Conservation (phyloP, 371 early-diverging fungal genomes). For the Rhizopus stolonifer region DNA sequence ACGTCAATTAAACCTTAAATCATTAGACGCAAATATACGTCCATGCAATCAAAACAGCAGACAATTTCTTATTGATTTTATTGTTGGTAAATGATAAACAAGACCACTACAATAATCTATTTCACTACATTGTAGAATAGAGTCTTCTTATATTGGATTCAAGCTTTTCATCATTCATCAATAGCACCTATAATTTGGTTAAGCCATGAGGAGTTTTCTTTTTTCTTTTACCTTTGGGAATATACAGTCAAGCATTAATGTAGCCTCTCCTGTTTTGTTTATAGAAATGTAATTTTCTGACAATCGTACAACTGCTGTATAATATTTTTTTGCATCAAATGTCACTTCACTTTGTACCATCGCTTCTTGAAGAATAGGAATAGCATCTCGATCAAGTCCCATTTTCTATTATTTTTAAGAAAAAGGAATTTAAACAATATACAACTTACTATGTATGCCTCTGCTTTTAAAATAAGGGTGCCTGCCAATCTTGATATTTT, state of each 20-base stretch:
- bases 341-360: conserved; percentile 5
- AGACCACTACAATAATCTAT: too few species aligned
- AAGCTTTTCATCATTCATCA: conserved; percentile 16
- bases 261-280: conserved; percentile 6
- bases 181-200: conserved; percentile 20
- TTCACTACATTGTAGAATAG: too few species aligned
- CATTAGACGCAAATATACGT: too few species aligned
- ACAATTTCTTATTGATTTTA: too few species aligned
- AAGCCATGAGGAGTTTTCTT: too few species aligned
- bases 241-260: conserved; percentile 11
- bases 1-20: too few species aligned
- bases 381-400: conserved; percentile 13
- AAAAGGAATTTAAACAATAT: neutral
- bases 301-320: conserved; percentile 15
- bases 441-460: conserved; percentile 11
- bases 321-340: conserved; percentile 21
- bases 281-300: conserved; percentile 14
- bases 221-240: conserved; percentile 17
- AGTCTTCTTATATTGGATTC: too few species aligned
- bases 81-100: too few species aligned
- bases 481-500: conserved; percentile 4
- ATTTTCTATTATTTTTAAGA: neutral
- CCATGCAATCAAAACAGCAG: too few species aligned
- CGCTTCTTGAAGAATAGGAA: conserved; percentile 18
- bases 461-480: conserved; percentile 13